A percentile compares a stretch with the other conserved stretches of the same genome.
These are phyloP conservation scores for Lathyrus tuberosus DNA, from an alignment of 306 rosid genomes.

Conservation along the genomic window DNA sequence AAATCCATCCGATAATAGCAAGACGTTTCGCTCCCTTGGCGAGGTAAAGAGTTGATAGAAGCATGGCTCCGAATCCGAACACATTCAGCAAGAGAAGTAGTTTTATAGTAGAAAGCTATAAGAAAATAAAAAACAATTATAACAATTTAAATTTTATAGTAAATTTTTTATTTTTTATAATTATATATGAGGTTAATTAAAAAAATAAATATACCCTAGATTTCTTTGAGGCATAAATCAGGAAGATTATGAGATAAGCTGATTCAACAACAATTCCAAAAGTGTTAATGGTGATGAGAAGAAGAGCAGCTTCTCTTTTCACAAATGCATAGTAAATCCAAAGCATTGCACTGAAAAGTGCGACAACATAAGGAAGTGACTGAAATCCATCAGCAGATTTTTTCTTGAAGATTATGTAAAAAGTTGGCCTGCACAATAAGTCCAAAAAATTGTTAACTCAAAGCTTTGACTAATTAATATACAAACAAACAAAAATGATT, in stretches of 20 bases:
- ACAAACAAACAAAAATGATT: not conserved
- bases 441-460: not conserved
- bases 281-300: slow-evolving; percentile 87
- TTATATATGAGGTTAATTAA: not conserved
- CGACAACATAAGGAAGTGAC: slow-evolving; percentile 82
- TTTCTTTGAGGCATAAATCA: slow-evolving; percentile 66
- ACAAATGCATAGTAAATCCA: slow-evolving; percentile 88
- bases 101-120: slow-evolving; percentile 63
- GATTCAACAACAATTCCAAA: slow-evolving; percentile 76
- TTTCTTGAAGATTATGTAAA: slow-evolving; percentile 73
- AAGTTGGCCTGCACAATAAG: slow-evolving; percentile 71
- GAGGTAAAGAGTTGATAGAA: slow-evolving; percentile 61
- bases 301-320: slow-evolving; percentile 61
- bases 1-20: slow-evolving; percentile 80
- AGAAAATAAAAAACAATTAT: not conserved
- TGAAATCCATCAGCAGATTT: slow-evolving; percentile 85
- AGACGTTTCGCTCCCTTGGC: slow-evolving; percentile 63
- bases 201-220: slow-evolving; percentile 55
- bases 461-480: not conserved
- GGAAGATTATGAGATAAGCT: slow-evolving; percentile 58
- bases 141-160: not conserved
- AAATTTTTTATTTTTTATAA: not conserved
- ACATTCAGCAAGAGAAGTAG: slow-evolving; percentile 66
- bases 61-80: slow-evolving; percentile 76
- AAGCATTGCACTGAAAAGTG: slow-evolving; percentile 81